Percentiles rank a stretch among this genome's conserved stretches.
phyloP scores from a whole-genome alignment of 257 asterid species.

The Lavandula angustifolia region DNA sequence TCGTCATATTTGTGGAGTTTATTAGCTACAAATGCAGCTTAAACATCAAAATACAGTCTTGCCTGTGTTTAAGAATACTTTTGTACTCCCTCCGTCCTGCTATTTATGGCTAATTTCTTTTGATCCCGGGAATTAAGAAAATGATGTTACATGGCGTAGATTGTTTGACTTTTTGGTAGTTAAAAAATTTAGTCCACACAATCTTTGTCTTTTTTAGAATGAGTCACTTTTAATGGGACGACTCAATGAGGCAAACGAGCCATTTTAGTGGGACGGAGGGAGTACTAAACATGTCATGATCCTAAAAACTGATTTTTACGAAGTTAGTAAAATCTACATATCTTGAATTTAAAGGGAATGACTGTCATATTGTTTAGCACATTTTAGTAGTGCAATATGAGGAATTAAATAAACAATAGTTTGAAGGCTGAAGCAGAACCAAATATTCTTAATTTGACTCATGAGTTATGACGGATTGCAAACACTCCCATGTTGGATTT shows the following conservation, averaged over 20 bases:
- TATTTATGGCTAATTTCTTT: too few species aligned
- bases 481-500: background rate
- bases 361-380: background rate
- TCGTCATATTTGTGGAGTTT: constrained; percentile 18
- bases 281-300: background rate
- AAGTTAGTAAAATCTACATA: constrained; percentile 3
- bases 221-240: too few species aligned
- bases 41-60: constrained; percentile 4
- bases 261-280: too few species aligned
- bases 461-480: background rate
- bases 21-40: constrained; percentile 3
- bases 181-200: too few species aligned
- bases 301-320: background rate
- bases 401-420: background rate
- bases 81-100: background rate
- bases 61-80: constrained; percentile 7
- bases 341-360: constrained; percentile 6
- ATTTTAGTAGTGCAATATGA: background rate
- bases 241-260: too few species aligned
- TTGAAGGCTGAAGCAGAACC: background rate
- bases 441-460: background rate
- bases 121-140: too few species aligned
- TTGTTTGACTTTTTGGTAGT: too few species aligned
- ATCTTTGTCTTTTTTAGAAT: too few species aligned
- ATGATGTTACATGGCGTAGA: too few species aligned